These are phyloP conservation scores for Aquilaria agallochum DNA, from an alignment of 441 rosid genomes.

Conservation along the genomic window DNA sequence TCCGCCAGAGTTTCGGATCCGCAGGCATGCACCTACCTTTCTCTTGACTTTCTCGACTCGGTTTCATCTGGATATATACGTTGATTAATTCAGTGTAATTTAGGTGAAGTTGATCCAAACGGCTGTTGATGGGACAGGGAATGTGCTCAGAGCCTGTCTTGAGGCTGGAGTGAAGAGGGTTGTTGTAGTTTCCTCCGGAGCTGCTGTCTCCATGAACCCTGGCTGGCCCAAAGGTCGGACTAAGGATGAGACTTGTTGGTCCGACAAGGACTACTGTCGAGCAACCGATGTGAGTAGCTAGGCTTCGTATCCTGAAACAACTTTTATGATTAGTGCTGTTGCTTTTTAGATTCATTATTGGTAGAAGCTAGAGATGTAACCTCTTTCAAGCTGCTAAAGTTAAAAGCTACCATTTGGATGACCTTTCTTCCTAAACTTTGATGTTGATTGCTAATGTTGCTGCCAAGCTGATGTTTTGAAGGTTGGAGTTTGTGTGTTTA, in stretches of 20 bases:
- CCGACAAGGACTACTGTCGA: slow-evolving; percentile 25
- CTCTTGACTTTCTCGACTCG: neutral
- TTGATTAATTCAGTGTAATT: neutral
- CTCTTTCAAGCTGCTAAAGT: neutral
- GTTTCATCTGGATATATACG: neutral
- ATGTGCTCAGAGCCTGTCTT: slow-evolving; percentile 36
- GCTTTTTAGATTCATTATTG: too few relatives aligned
- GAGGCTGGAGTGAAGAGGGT: slow-evolving; percentile 38
- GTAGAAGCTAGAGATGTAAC: too few relatives aligned
- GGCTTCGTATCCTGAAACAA: neutral
- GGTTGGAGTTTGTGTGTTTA: too few relatives aligned
- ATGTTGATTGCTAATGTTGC: neutral
- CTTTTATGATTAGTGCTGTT: neutral
- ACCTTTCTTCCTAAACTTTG: neutral
- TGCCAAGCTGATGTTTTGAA: too few relatives aligned
- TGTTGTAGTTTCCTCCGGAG: slow-evolving; percentile 33
- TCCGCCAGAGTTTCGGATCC: slow-evolving; percentile 20
- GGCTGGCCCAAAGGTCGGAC: slow-evolving; percentile 33
- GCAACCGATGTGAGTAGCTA: slow-evolving; percentile 22
- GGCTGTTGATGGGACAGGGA: slow-evolving; percentile 31
- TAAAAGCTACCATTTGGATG: neutral
- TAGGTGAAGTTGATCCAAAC: slow-evolving; percentile 37
- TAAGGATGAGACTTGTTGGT: slow-evolving; percentile 39
- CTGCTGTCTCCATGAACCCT: slow-evolving; percentile 29
- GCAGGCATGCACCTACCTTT: slow-evolving; percentile 27